Evolutionary conservation across 352 stramenopile genomes (phyloP).

Genomic region (Phytophthora macrochlamydospora): DNA sequence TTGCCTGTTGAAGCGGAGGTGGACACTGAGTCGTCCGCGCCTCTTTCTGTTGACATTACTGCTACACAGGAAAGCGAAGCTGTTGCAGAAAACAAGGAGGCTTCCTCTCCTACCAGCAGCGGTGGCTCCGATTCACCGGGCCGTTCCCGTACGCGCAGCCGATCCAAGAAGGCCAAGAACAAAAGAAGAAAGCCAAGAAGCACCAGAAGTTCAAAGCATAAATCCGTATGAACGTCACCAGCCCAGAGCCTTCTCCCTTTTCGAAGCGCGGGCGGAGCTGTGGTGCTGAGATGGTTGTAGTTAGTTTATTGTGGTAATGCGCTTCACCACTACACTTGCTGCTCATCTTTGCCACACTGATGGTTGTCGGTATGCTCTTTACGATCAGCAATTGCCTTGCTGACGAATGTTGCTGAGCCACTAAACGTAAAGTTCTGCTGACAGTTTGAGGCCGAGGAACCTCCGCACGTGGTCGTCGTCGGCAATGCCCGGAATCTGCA

Average conservation of each 20-base stretch:
- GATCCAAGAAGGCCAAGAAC: constrained; percentile 61
- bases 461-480: constrained; percentile 58
- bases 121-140: constrained; percentile 16
- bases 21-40: constrained; percentile 13
- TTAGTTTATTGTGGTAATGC: constrained; percentile 27
- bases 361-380: no score
- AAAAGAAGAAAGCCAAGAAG: constrained; percentile 66
- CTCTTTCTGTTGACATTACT: constrained; percentile 22
- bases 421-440: constrained; percentile 68
- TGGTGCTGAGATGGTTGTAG: constrained; percentile 18
- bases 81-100: constrained; percentile 22
- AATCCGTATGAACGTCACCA: constrained; percentile 9
- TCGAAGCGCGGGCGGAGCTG: not conserved
- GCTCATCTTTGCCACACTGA: no score
- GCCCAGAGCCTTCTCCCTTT: constrained; percentile 7
- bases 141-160: constrained; percentile 29
- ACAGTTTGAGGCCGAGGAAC: constrained; percentile 70
- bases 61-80: constrained; percentile 27
- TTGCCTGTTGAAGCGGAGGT: constrained; percentile 24
- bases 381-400: no score
- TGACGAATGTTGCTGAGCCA: no score
- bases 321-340: constrained; percentile 1
- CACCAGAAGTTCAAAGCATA: constrained; percentile 36
- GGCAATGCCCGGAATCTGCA: constrained; percentile 65
- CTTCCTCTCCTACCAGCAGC: constrained; percentile 28